Evolutionary conservation across 192 early-diverging fungal species (phyloP).

Genomic region (Backusella luteola): DNA sequence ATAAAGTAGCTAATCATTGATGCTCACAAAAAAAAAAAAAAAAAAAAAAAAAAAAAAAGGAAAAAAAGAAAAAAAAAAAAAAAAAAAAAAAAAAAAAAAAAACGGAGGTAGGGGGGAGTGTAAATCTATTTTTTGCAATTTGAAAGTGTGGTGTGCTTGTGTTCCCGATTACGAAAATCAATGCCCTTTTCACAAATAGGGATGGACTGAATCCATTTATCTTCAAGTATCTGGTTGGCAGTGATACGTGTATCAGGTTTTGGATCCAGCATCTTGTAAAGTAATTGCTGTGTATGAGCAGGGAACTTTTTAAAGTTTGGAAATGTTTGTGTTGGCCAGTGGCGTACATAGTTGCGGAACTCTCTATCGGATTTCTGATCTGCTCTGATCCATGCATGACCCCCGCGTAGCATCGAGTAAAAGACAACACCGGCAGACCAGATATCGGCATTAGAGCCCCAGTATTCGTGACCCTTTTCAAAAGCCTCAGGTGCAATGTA

Average conservation of each 20-base stretch:
- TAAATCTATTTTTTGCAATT: neutral
- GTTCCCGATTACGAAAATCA: neutral
- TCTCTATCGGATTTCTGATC: conserved; percentile 10
- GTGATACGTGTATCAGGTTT: conserved; percentile 22
- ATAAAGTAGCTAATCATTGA: too few relatives aligned
- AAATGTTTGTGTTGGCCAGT: conserved; percentile 2
- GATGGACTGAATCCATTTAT: conserved; percentile 14
- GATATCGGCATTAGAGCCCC: conserved; percentile 84
- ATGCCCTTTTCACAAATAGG: neutral
- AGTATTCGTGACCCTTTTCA: conserved; percentile 70
- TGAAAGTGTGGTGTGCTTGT: conserved; percentile 5
- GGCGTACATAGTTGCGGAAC: conserved; percentile 9
- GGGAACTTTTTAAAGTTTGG: conserved; percentile 20
- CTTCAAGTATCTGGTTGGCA: neutral
- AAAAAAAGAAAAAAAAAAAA: neutral
- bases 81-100: neutral
- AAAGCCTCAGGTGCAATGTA: conserved; percentile 97
- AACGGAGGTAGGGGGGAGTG: neutral
- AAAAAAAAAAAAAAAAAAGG: neutral
- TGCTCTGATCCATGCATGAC: conserved; percentile 24
- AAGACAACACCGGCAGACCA: conserved; percentile 90
- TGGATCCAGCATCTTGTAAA: conserved; percentile 25
- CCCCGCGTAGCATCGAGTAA: conserved; percentile 12
- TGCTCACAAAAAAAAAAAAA: neutral
- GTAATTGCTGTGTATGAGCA: neutral